Evolutionary conservation across 2,329 filamentous ascomycete species (phyloP).

Genomic region (Aspergillus sp.): DNA sequence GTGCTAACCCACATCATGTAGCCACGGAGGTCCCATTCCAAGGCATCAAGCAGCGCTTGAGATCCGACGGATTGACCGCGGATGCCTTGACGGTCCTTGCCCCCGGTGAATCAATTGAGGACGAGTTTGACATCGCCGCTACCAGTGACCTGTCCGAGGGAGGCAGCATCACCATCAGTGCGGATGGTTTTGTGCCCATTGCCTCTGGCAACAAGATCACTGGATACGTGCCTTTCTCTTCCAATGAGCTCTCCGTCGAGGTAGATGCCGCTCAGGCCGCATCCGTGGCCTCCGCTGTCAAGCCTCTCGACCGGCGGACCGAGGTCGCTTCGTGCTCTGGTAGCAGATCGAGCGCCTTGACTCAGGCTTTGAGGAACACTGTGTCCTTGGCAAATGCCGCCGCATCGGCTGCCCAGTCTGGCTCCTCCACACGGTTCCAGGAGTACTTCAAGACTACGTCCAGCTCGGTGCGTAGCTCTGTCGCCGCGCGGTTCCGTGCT

Average conservation of each 20-base stretch:
- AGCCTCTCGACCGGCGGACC: constrained; percentile 43
- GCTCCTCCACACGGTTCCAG: constrained; percentile 32
- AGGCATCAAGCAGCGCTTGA: constrained; percentile 30
- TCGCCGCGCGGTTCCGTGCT: constrained; percentile 52
- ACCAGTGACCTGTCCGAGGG: constrained; percentile 44
- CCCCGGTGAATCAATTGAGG: constrained; percentile 28
- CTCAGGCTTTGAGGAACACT: constrained; percentile 56
- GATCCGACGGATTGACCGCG: constrained; percentile 24
- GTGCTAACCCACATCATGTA: constrained; percentile 13
- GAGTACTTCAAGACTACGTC: constrained; percentile 64
- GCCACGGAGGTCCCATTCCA: constrained; percentile 31
- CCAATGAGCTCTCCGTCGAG: constrained; percentile 58
- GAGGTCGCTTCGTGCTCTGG: constrained; percentile 57
- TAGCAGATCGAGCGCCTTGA: constrained; percentile 40
- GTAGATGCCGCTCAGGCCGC: constrained; percentile 59
- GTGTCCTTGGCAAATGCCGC: constrained; percentile 47
- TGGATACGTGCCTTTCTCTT: constrained; percentile 57
- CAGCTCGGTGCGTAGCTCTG: constrained; percentile 45
- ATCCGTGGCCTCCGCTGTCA: constrained; percentile 49
- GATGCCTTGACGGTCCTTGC: constrained; percentile 30
- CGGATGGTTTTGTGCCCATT: constrained; percentile 57
- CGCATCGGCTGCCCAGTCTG: constrained; percentile 50
- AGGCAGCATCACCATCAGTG: constrained; percentile 57
- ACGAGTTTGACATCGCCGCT: constrained; percentile 36
- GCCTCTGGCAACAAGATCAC: constrained; percentile 53